Conservation (phyloP, 2,329 filamentous ascomycete genomes). For the Aspergillus thermomutatus region DNA sequence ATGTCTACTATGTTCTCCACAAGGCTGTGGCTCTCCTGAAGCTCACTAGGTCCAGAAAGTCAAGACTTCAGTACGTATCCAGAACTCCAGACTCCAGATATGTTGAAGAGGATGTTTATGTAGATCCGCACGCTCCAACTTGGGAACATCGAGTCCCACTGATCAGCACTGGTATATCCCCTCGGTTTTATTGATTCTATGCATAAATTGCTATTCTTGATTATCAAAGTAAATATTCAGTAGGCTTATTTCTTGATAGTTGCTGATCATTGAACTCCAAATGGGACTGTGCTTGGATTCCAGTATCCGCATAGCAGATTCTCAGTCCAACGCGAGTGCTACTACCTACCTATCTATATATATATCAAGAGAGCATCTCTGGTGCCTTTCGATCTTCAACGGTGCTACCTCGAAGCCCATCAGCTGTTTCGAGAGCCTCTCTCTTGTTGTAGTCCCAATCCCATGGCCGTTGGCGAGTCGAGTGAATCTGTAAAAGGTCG, state of each 20-base stretch:
- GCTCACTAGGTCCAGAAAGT: neutral
- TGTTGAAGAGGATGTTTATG: neutral
- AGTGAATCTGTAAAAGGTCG: no score
- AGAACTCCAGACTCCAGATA: neutral
- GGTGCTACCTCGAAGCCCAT: no score
- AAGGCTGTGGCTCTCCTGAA: neutral
- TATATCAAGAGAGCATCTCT: no score
- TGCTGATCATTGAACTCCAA: neutral
- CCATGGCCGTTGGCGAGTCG: no score
- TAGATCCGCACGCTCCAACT: conserved; percentile 8
- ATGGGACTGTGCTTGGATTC: no score
- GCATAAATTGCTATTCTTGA: neutral
- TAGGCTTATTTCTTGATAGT: neutral
- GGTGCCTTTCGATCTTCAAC: no score
- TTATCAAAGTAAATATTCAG: neutral
- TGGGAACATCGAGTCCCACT: conserved; percentile 6
- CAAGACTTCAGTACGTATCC: neutral
- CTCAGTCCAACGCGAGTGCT: neutral
- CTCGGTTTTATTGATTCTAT: neutral
- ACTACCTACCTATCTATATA: neutral
- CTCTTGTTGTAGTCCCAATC: no score
- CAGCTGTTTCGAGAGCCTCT: no score
- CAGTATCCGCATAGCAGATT: no score
- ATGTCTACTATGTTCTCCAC: neutral
- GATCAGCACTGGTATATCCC: conserved; percentile 5